Percentiles rank a stretch among this genome's conserved stretches.
Evolutionary conservation across 148 eudicot species (phyloP).

Genomic region (Chenopodium quinoa): DNA sequence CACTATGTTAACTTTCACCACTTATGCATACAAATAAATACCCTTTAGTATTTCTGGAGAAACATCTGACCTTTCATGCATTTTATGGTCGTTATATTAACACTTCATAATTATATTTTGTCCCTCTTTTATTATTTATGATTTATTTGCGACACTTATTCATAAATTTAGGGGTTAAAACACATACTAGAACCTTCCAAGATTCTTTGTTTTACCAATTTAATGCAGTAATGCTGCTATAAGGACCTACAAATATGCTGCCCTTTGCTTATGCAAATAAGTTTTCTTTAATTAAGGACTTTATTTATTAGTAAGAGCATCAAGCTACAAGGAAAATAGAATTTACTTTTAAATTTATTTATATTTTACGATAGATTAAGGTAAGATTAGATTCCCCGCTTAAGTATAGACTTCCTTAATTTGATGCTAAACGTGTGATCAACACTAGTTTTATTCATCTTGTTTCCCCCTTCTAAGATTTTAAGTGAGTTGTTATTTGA

Average conservation of each 20-base stretch:
- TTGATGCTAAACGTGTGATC: too few species aligned
- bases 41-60: constrained; percentile 20
- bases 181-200: constrained; percentile 4
- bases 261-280: background rate
- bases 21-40: background rate
- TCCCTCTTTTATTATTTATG: constrained; percentile 1
- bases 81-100: constrained; percentile 7
- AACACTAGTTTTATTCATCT: too few species aligned
- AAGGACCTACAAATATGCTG: background rate
- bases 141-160: background rate
- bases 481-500: background rate
- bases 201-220: background rate
- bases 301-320: background rate
- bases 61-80: constrained; percentile 18
- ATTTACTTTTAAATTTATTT: background rate
- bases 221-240: background rate
- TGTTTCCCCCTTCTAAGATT: too few species aligned
- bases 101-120: background rate
- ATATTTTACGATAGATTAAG: too few species aligned
- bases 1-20: background rate
- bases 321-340: background rate
- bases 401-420: too few species aligned
- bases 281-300: too few species aligned
- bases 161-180: background rate
- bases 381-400: too few species aligned